phyloP scores from a whole-genome alignment of 768 basidiomycete species.

The Agrocybe praecox region DNA sequence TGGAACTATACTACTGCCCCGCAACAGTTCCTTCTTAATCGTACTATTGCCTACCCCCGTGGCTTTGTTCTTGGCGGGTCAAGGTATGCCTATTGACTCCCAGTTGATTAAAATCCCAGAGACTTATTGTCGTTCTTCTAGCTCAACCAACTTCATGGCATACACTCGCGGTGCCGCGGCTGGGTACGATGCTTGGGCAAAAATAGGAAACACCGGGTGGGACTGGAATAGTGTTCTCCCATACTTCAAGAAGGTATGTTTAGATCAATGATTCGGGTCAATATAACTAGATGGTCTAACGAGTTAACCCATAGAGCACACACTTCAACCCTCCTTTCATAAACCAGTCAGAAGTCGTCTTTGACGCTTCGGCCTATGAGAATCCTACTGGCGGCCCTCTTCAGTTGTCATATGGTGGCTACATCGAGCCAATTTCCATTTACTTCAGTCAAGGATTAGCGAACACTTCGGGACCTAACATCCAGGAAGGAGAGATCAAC shows the following conservation, averaged over 20 bases:
- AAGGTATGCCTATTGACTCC: slow-evolving; percentile 2
- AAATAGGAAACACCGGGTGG: slow-evolving; percentile 33
- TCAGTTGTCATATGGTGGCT: not conserved
- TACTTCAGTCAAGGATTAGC: not conserved
- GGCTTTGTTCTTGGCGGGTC: slow-evolving; percentile 30
- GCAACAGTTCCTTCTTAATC: slow-evolving; percentile 24
- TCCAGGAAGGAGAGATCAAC: not conserved
- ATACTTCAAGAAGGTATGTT: not conserved
- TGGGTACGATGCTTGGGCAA: slow-evolving; percentile 30
- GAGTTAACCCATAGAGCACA: not conserved
- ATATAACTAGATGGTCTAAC: not conserved
- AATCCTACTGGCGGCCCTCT: not conserved
- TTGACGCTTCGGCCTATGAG: not conserved
- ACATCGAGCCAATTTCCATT: not conserved
- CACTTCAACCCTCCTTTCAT: not conserved
- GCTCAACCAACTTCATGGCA: slow-evolving; percentile 25
- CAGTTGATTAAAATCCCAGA: too few species aligned
- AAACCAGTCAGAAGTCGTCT: not conserved
- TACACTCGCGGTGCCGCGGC: slow-evolving; percentile 32
- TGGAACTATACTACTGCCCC: slow-evolving; percentile 32
- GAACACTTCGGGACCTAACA: not conserved
- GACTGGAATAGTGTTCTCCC: slow-evolving; percentile 29
- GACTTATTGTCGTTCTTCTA: not conserved
- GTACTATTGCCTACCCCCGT: slow-evolving; percentile 28
- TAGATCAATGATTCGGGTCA: not conserved